phyloP scores from a whole-genome alignment of 2,329 filamentous ascomycete genomes.

The Mycosphaerelloides madeirae region DNA sequence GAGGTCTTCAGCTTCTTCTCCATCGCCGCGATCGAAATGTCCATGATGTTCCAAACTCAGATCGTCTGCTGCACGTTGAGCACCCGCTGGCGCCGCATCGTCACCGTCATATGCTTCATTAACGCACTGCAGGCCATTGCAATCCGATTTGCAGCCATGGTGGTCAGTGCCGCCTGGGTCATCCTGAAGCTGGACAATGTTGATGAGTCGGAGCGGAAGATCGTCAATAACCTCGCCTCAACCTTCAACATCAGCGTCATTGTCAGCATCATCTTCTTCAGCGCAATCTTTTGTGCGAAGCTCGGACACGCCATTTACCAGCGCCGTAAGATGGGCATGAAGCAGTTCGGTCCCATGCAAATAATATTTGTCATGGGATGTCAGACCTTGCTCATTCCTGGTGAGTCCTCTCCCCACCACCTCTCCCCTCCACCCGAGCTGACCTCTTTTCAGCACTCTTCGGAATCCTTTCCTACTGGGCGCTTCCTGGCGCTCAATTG shows the following conservation, averaged over 20 bases:
- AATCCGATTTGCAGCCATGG: conserved; percentile 50
- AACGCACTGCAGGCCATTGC: conserved; percentile 50
- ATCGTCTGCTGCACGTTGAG: conserved; percentile 54
- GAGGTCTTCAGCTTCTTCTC: conserved; percentile 51
- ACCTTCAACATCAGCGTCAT: conserved; percentile 50
- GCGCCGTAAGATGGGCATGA: conserved; percentile 54
- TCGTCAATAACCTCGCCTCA: conserved; percentile 39
- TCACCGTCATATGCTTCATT: conserved; percentile 46
- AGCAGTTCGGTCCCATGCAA: conserved; percentile 60
- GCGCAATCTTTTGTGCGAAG: conserved; percentile 58
- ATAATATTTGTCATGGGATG: conserved; percentile 64
- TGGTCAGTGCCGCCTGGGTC: conserved; percentile 41
- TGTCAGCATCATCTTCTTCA: conserved; percentile 58
- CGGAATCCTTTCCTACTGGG: conserved; percentile 53
- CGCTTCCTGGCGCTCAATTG: conserved; percentile 47
- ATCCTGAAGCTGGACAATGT: conserved; percentile 17
- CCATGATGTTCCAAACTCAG: conserved; percentile 58
- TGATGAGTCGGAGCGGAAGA: conserved; percentile 10
- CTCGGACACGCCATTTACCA: conserved; percentile 54
- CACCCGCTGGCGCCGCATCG: conserved; percentile 38
- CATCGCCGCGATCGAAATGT: conserved; percentile 52
- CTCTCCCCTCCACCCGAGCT: conserved; percentile 6
- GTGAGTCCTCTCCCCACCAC: conserved; percentile 39
- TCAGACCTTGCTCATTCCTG: conserved; percentile 61
- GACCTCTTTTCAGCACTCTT: conserved; percentile 50